These are phyloP conservation scores for Calonectria crousiana DNA, from an alignment of 2,329 filamentous ascomycete species.

Conservation along the genomic window DNA sequence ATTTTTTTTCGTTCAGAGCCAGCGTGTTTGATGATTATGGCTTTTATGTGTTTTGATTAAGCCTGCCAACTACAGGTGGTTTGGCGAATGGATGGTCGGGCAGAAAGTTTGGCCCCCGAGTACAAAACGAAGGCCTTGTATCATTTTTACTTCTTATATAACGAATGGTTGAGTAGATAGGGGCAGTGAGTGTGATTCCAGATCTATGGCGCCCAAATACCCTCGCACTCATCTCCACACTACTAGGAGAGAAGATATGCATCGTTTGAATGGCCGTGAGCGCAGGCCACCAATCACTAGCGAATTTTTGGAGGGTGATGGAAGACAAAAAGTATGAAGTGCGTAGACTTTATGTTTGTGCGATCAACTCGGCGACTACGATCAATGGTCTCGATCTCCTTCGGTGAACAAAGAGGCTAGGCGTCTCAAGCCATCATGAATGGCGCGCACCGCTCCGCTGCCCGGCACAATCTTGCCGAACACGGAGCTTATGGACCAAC, in stretches of 20 bases:
- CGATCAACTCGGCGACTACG: background rate
- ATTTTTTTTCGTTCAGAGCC: background rate
- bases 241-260: background rate
- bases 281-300: background rate
- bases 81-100: background rate
- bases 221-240: background rate
- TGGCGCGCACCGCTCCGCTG: conserved; percentile 5
- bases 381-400: background rate
- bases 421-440: conserved; percentile 21
- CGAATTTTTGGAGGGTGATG: too few species aligned
- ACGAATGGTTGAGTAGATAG: background rate
- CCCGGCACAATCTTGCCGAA: conserved; percentile 28
- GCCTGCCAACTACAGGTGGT: background rate
- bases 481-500: background rate
- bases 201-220: background rate
- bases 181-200: background rate
- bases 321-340: too few species aligned
- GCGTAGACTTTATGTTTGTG: background rate
- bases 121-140: too few species aligned
- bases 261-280: background rate
- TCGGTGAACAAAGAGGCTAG: conserved; percentile 27
- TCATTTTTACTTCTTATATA: too few species aligned
- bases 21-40: too few species aligned
- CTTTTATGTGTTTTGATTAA: background rate
- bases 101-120: background rate